Conservation (phyloP, 768 basidiomycete genomes). For the Candolleomyces aberdarensis region DNA sequence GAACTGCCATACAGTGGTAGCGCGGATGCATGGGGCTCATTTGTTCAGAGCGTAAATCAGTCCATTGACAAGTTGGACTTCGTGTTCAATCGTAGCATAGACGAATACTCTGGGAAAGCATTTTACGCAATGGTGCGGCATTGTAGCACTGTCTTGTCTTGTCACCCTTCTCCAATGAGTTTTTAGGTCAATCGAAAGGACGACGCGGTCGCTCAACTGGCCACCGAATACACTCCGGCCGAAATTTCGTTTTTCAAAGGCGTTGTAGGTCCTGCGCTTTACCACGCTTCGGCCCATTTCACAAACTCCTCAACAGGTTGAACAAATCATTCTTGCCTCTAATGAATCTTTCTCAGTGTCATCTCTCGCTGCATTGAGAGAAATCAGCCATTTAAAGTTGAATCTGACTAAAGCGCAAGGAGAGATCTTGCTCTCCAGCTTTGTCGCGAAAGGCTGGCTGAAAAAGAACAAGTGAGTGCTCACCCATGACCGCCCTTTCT, state of each 20-base stretch:
- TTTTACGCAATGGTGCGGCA: constrained; percentile 66
- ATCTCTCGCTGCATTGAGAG: constrained; percentile 72
- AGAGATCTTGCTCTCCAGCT: constrained; percentile 68
- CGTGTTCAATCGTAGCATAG: constrained; percentile 60
- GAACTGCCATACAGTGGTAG: constrained; percentile 51
- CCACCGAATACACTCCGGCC: constrained; percentile 73
- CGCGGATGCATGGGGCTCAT: constrained; percentile 53
- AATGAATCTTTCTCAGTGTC: constrained; percentile 72
- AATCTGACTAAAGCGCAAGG: constrained; percentile 76
- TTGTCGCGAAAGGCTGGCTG: constrained; percentile 83
- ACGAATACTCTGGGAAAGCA: constrained; percentile 62
- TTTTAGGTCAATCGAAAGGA: constrained; percentile 74
- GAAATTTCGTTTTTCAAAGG: constrained; percentile 87
- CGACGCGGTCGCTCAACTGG: constrained; percentile 80
- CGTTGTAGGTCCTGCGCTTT: constrained; percentile 47
- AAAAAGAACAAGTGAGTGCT: constrained; percentile 65
- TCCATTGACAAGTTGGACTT: constrained; percentile 69
- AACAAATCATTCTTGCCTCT: constrained; percentile 84
- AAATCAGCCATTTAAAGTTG: constrained; percentile 56
- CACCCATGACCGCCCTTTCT: constrained; percentile 1
- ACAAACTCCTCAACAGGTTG: constrained; percentile 52
- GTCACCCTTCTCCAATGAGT: constrained; percentile 2
- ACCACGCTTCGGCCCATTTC: neutral
- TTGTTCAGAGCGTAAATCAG: constrained; percentile 57
- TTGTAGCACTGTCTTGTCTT: no score